A percentile compares a stretch with the other conserved stretches of the same genome.
Evolutionary conservation across 768 basidiomycete species (phyloP).

Genomic region (Mycena haematopus): DNA sequence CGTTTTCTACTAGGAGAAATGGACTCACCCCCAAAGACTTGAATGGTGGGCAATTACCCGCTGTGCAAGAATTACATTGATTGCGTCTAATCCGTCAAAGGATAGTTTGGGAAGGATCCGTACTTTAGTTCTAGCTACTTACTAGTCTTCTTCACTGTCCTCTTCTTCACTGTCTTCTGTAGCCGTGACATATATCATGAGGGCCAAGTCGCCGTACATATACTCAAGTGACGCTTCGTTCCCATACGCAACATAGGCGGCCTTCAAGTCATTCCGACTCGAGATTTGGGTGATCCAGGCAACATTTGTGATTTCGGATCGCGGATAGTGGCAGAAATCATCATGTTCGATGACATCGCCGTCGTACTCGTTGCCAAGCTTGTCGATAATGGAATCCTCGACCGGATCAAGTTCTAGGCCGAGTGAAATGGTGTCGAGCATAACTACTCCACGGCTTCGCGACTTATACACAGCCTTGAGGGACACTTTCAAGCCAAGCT

Average conservation of each 20-base stretch:
- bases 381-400: neutral
- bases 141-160: no score
- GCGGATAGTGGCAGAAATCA: no score
- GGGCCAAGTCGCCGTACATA: conserved; percentile 40
- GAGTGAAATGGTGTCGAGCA: neutral
- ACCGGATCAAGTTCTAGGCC: neutral
- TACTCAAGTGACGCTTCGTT: conserved; percentile 32
- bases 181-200: no score
- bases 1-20: no score
- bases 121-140: no score
- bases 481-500: conserved; percentile 26
- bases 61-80: no score
- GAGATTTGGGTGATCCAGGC: conserved; percentile 27
- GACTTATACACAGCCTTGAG: conserved; percentile 29
- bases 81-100: no score
- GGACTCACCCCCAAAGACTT: no score
- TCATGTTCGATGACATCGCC: conserved; percentile 1
- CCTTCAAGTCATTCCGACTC: conserved; percentile 9
- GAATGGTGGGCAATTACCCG: no score
- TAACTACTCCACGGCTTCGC: neutral
- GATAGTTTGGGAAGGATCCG: no score
- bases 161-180: no score
- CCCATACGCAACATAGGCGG: conserved; percentile 33
- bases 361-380: neutral
- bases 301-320: conserved; percentile 18